Base-by-base conservation (phyloP, 306 rosid species). In the Pachyrhizus erosus region DNA sequence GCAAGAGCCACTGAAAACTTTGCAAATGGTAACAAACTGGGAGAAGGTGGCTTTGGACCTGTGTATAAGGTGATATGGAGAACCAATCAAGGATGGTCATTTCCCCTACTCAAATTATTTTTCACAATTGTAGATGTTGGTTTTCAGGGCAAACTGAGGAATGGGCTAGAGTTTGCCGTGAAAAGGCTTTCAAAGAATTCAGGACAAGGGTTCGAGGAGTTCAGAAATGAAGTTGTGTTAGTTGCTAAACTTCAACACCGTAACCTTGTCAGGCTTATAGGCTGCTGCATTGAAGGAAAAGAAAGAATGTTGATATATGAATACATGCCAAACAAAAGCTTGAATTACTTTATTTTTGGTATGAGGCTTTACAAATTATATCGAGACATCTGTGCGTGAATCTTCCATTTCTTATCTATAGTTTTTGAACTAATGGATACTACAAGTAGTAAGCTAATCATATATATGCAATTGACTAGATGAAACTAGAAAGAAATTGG, bases 1-100 rank as follows among this genome's bases (percentile, higher is more conserved):
- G 68, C 46, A 45, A 72, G 42, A 40, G 91, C 89, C 26, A 88
- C 89, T 5, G 31, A 79, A 24, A 55, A 71, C 43, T 89, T 89
- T 74, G 79, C 88, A 7, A 24, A 17, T 5, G 55, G 39, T 23
- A 84, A 64, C 17, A 84, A 76, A 77, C 75, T 88, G 1, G 91
- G 91, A 11, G 81, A 81, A 74, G 91, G 91, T 64, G 91, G 91
- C 18, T 86, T 86, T 33, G 89, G 91, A 64, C 18, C 80, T 5
- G 88, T 88, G 11, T 84, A 88, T 66, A 83, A 61, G 89, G 91
- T 86, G 65, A 31, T 33, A 45, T 20, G 9, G 2, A 51, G 9
- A 17, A 1, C 3, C 3, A n/a, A n/a, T 1, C 20, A 52, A 18
- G 0, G 26, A n/a, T 7, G 0, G 3, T 5, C 8, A 0, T 48